Percentiles rank a stretch among this genome's conserved stretches.
Evolutionary conservation across 352 stramenopile species (phyloP).

Genomic region (Phytopythium mirpurense): DNA sequence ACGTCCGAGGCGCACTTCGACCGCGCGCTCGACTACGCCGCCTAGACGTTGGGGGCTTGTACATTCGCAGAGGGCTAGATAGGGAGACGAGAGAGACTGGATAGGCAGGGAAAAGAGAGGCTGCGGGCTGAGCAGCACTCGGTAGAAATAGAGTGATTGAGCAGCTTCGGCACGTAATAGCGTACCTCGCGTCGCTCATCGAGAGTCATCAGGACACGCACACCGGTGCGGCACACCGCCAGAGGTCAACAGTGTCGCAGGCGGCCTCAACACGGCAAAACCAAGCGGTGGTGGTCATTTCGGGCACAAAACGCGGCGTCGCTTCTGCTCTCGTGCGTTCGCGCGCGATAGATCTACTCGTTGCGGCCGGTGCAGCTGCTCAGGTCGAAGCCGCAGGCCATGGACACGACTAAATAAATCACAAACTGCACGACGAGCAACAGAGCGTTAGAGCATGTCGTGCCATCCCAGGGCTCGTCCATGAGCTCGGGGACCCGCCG

Average conservation of each 20-base stretch:
- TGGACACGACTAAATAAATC: slow-evolving; percentile 83
- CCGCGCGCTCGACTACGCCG: slow-evolving; percentile 65
- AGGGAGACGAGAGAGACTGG: neutral
- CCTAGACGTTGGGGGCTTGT: slow-evolving; percentile 10
- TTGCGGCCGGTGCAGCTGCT: slow-evolving; percentile 67
- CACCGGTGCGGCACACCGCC: too few species aligned
- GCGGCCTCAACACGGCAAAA: neutral
- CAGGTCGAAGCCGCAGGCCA: slow-evolving; percentile 85
- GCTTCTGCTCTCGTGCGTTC: neutral
- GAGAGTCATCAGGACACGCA: too few species aligned
- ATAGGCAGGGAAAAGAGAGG: too few species aligned
- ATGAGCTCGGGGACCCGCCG: too few species aligned
- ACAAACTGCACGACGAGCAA: slow-evolving; percentile 40
- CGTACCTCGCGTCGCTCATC: neutral
- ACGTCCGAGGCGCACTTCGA: slow-evolving; percentile 73
- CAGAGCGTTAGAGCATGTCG: neutral
- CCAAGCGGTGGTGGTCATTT: slow-evolving; percentile 1
- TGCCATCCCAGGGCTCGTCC: too few species aligned
- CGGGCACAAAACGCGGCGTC: neutral
- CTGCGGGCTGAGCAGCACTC: too few species aligned
- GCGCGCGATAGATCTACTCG: slow-evolving; percentile 7
- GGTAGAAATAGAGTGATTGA: slow-evolving; percentile 1
- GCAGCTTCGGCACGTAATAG: too few species aligned
- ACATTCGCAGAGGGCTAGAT: neutral
- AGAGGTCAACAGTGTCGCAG: neutral